Base-by-base conservation (phyloP, 2,329 filamentous ascomycete species). In the Aspergillus candidus region DNA sequence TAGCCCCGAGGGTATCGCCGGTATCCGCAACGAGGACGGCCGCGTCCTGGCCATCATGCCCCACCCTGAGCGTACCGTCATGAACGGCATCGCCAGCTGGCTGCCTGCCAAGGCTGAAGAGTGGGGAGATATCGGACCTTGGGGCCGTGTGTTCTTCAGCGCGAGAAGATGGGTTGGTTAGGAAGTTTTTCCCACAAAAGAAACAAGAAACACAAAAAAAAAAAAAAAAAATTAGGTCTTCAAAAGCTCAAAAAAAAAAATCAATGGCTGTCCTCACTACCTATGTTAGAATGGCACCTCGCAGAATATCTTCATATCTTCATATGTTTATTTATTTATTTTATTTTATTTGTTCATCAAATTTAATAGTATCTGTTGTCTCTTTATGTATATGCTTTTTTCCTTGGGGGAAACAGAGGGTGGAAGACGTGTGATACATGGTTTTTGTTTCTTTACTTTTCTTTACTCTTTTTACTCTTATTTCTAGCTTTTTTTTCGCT, bases 21-120 rank as follows among this genome's bases (percentile, higher is more conserved):
- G 83, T 61, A 84, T 94, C 18, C 76, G 84, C 55, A 89, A 80
- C 57, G 77, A 73, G 35, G 84, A 94, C 61, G 89, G 89, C 11
- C 78, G 87, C 45, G 86, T 94, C 1, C 67, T 95, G 54, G 88
- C 88, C 6, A 79, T 95, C 71, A 95, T 96, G 89, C 90, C 90
- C 49, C 89, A 95, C 66, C 89, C 89, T 1, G 89, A 96, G 72
- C 79, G 89, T n/a, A 94, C 87, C 12, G 82, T 94, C 46, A 72
- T 94, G 72, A 81, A 80, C 45, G 86, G 88, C 46, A 83, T 89
- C 48, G 81, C 77, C 38, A 91, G 86, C 65, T 95, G 83, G 65
- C 71, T 84, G 49, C 85, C 88, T 6, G 73, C 80, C 47, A 78
- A 79, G 39, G 60, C 62, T 30, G 76, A 78, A 54, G 74, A 82